Conservation (phyloP, 148 eudicot species). For the Rhododendron mucronatum region DNA sequence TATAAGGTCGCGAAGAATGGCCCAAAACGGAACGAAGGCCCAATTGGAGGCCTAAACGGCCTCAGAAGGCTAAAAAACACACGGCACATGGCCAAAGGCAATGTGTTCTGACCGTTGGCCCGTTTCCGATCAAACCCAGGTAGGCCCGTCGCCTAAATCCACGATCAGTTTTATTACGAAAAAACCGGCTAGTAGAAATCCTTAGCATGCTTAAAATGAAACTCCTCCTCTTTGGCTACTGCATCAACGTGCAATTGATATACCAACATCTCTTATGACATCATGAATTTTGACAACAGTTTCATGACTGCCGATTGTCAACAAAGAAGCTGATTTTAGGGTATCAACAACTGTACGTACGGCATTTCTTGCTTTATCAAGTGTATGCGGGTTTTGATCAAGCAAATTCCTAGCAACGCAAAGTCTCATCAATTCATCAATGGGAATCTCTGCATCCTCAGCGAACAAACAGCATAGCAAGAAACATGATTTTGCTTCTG, state of each 20-base stretch:
- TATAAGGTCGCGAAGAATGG: too few species aligned
- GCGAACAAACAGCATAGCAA: conserved; percentile 12
- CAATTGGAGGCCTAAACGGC: too few species aligned
- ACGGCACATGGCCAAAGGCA: too few species aligned
- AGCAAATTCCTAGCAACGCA: neutral
- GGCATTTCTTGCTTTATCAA: neutral
- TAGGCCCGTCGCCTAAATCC: too few species aligned
- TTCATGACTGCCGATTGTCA: neutral
- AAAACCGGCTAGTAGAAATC: too few species aligned
- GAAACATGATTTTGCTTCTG: neutral
- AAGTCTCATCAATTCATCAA: conserved; percentile 1
- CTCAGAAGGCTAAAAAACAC: too few species aligned
- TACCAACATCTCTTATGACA: conserved; percentile 16
- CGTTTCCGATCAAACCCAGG: too few species aligned
- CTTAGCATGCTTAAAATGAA: too few species aligned
- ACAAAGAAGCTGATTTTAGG: conserved; percentile 8
- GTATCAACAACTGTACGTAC: neutral
- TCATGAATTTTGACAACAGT: conserved; percentile 16
- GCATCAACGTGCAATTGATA: neutral
- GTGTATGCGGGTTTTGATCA: neutral
- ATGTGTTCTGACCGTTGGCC: too few species aligned
- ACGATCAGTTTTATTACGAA: too few species aligned
- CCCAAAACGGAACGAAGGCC: too few species aligned
- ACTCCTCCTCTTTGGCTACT: too few species aligned
- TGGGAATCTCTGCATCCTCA: conserved; percentile 4